Evolutionary conservation across 306 rosid genomes (phyloP).

Genomic region (Leucaena leucocephala): DNA sequence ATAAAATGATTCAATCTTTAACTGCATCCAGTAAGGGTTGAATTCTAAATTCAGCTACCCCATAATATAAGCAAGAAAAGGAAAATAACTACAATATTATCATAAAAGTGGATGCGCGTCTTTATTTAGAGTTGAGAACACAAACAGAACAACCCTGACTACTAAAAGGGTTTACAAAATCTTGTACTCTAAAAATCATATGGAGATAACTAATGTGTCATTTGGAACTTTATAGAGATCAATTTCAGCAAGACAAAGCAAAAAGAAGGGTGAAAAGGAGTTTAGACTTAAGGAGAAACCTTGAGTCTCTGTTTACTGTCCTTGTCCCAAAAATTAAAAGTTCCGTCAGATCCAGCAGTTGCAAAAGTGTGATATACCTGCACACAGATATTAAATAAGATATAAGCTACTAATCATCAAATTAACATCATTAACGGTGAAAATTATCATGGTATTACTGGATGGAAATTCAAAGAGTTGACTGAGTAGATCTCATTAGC

Average conservation of each 20-base stretch:
- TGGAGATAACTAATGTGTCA: neutral
- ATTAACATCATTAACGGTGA: neutral
- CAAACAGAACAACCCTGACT: neutral
- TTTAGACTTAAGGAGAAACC: constrained; percentile 45
- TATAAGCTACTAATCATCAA: neutral
- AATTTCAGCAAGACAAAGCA: neutral
- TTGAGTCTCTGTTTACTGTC: constrained; percentile 97
- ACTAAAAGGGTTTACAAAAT: neutral
- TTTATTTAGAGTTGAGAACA: neutral
- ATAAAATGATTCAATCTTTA: neutral
- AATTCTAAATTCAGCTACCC: neutral
- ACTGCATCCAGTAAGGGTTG: neutral
- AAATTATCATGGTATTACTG: constrained; percentile 56
- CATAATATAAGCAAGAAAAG: neutral
- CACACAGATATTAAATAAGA: neutral
- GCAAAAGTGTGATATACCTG: constrained; percentile 96
- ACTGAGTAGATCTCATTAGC: constrained; percentile 82
- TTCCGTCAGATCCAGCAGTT: constrained; percentile 95
- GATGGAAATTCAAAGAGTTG: constrained; percentile 94
- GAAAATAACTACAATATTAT: neutral
- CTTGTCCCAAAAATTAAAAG: constrained; percentile 96
- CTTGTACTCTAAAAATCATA: too few relatives aligned
- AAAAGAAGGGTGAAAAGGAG: neutral
- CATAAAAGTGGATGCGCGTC: neutral
- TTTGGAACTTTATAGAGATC: neutral